A percentile compares a stretch with the other conserved stretches of the same genome.
These are phyloP conservation scores for Onygenales sp. DNA, from an alignment of 2,329 filamentous ascomycete genomes.

Conservation along the genomic window DNA sequence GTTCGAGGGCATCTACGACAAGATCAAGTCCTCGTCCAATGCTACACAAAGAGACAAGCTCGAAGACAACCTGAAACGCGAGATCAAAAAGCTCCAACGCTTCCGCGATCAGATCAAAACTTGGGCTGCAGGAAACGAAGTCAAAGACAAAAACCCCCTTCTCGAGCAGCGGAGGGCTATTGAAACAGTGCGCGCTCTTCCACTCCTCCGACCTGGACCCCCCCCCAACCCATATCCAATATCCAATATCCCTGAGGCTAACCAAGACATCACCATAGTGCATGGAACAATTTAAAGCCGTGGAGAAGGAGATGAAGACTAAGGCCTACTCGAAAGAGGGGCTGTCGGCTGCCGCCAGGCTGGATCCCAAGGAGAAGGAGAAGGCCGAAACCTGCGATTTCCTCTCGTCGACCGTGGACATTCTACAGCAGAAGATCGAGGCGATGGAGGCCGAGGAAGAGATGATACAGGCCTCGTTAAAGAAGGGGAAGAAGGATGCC, in stretches of 20 bases:
- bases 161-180: constrained; percentile 92
- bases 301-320: constrained; percentile 99
- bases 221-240: not conserved
- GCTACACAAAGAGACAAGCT: constrained; percentile 95
- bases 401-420: constrained; percentile 75
- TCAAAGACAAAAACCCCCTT: constrained; percentile 97
- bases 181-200: constrained; percentile 61
- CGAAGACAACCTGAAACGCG: constrained; percentile 94
- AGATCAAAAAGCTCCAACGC: constrained; percentile 99
- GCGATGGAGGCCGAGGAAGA: constrained; percentile 84
- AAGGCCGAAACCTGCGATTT: constrained; percentile 85
- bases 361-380: constrained; percentile 96
- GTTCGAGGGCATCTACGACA: constrained; percentile 94
- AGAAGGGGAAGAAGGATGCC: constrained; percentile 85
- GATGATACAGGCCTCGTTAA: constrained; percentile 74
- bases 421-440: constrained; percentile 90
- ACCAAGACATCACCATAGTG: constrained; percentile 23
- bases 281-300: constrained; percentile 99
- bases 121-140: constrained; percentile 96
- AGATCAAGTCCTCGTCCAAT: constrained; percentile 89
- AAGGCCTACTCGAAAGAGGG: constrained; percentile 99
- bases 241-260: constrained; percentile 6
- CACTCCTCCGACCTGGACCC: not conserved
- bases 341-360: constrained; percentile 77
- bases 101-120: constrained; percentile 98